Conservation (phyloP, 2,329 filamentous ascomycete species). For the Phaeomoniella chlamydospora region DNA sequence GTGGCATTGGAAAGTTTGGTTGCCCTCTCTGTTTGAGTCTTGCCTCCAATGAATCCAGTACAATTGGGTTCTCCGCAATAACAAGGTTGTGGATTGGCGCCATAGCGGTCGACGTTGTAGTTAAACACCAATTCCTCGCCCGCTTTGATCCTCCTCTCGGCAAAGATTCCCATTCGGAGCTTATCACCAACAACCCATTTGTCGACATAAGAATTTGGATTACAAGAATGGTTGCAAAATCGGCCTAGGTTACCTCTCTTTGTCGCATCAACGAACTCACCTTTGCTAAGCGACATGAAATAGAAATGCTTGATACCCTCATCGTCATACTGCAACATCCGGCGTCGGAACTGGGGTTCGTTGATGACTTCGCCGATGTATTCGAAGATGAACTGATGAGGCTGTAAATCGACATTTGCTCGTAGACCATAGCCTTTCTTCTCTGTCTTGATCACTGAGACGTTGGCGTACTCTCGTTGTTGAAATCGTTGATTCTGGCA, state of each 20-base stretch:
- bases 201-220: conserved; percentile 97
- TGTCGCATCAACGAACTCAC: conserved; percentile 93
- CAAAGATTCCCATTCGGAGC: conserved; percentile 97
- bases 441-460: conserved; percentile 92
- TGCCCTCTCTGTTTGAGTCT: conserved; percentile 89
- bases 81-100: conserved; percentile 89
- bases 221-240: conserved; percentile 98
- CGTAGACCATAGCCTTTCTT: conserved; percentile 95
- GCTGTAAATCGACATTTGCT: conserved; percentile 58
- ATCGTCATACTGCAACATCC: conserved; percentile 86
- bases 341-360: conserved; percentile 72
- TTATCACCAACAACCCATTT: conserved; percentile 98
- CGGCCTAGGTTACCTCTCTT: conserved; percentile 91
- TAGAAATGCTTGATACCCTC: conserved; percentile 99
- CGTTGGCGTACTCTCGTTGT: conserved; percentile 73
- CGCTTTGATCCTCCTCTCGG: conserved; percentile 65
- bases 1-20: conserved; percentile 82
- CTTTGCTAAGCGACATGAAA: conserved; percentile 96
- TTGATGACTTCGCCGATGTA: conserved; percentile 98
- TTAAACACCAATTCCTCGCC: conserved; percentile 97
- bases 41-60: conserved; percentile 90
- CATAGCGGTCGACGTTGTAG: conserved; percentile 98
- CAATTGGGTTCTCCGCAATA: conserved; percentile 94
- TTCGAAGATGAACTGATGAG: conserved; percentile 91
- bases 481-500: conserved; percentile 96